phyloP scores from a whole-genome alignment of 768 basidiomycete species.

The Leccinellum rugosiceps region DNA sequence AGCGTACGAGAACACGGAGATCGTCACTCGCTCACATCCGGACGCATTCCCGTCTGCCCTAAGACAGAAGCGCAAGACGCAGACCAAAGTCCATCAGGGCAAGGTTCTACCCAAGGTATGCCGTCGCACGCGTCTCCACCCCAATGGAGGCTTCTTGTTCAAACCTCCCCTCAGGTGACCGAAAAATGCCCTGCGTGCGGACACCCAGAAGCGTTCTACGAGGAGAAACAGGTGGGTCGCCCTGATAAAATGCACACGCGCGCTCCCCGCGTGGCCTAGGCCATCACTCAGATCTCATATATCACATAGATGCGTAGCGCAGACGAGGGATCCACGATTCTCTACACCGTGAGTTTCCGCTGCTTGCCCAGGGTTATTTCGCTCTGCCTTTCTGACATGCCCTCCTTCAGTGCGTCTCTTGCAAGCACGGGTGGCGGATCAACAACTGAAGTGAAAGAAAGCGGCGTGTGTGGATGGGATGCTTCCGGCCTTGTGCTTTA shows the following conservation, averaged over 20 bases:
- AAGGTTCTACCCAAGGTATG: constrained; percentile 66
- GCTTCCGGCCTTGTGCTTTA: constrained; percentile 18
- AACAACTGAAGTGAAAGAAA: constrained; percentile 52
- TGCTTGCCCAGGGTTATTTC: not conserved
- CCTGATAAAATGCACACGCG: not conserved
- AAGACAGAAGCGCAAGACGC: constrained; percentile 84
- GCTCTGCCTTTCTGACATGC: constrained; percentile 3
- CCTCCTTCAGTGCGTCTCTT: constrained; percentile 58
- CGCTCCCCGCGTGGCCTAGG: not conserved
- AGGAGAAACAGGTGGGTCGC: constrained; percentile 74
- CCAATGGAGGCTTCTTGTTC: not conserved
- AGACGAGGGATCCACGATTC: constrained; percentile 91
- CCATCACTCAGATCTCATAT: not conserved
- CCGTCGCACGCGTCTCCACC: constrained; percentile 31
- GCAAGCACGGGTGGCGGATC: constrained; percentile 79
- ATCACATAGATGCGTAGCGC: constrained; percentile 71
- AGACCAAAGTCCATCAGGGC: constrained; percentile 74
- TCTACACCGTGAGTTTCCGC: constrained; percentile 76
- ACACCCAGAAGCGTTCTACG: constrained; percentile 80
- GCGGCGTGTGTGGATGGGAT: not conserved
- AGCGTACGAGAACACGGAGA: constrained; percentile 93
- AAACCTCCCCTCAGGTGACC: constrained; percentile 52
- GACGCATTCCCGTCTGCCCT: constrained; percentile 92
- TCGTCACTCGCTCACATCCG: constrained; percentile 86
- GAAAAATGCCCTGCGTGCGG: constrained; percentile 90